phyloP scores from a whole-genome alignment of 75 land plant genomes.

The Isoetes taiwanensis region DNA sequence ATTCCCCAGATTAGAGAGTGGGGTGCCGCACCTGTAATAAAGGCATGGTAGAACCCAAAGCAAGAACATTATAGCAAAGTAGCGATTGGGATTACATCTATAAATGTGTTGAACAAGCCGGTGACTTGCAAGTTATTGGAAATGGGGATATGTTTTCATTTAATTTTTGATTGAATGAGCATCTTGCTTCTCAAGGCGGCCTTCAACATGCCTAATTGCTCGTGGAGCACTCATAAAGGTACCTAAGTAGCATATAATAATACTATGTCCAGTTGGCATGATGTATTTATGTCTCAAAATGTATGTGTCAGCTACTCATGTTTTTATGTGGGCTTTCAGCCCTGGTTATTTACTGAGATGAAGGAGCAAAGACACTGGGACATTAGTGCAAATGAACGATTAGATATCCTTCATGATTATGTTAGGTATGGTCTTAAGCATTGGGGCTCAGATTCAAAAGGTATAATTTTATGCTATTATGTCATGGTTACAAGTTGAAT shows the following conservation, averaged over 20 bases:
- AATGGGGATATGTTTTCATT: conserved; percentile 93
- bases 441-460: conserved; percentile 98
- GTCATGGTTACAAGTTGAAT: too few species aligned
- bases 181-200: conserved; percentile 37
- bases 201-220: conserved; percentile 86
- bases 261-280: too few species aligned
- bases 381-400: conserved; percentile 65
- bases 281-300: too few species aligned
- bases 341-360: conserved; percentile 97
- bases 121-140: conserved; percentile 59
- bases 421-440: conserved; percentile 81
- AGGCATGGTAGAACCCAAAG: conserved; percentile 87
- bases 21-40: conserved; percentile 82
- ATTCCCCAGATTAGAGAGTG: conserved; percentile 54
- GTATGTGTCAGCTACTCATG: too few species aligned
- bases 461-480: too few species aligned
- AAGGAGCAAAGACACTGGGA: conserved; percentile 99
- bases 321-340: too few species aligned
- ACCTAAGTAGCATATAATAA: too few species aligned
- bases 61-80: conserved; percentile 95
- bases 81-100: conserved; percentile 94
- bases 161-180: conserved; percentile 69
- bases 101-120: conserved; percentile 45
- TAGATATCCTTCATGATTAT: conserved; percentile 64
- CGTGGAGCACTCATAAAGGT: conserved; percentile 95